Percentiles rank a stretch among this genome's conserved stretches.
Evolutionary conservation across 768 basidiomycete species (phyloP).

Genomic region (Rhodotorula sphaerocarpa): DNA sequence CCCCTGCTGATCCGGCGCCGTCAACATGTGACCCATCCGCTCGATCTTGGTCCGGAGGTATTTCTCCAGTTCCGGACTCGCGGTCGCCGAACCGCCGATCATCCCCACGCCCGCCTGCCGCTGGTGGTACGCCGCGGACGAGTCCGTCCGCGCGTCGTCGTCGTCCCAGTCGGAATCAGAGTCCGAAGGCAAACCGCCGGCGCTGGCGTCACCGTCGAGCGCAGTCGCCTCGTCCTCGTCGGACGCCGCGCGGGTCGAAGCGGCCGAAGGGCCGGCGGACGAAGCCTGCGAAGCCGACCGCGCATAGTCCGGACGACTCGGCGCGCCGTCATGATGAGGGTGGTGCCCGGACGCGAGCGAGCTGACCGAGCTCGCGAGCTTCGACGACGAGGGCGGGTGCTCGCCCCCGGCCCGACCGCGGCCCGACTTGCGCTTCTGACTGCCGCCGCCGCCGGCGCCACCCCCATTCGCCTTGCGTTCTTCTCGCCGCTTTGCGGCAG

Average conservation of each 20-base stretch:
- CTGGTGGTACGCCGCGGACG: constrained; percentile 43
- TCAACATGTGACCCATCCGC: constrained; percentile 91
- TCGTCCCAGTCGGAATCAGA: constrained; percentile 17
- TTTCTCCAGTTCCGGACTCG: constrained; percentile 81
- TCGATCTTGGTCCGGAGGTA: constrained; percentile 94
- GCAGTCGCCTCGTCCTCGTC: background rate
- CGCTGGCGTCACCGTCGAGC: background rate
- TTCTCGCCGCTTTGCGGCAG: constrained; percentile 3
- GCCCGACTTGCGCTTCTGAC: background rate
- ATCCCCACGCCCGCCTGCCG: constrained; percentile 61
- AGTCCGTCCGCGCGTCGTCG: constrained; percentile 37
- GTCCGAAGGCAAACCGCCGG: constrained; percentile 1
- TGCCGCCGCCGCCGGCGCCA: background rate
- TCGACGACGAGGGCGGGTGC: no score
- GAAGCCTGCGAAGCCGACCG: constrained; percentile 4
- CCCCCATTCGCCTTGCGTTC: background rate
- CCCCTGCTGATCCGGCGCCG: constrained; percentile 38
- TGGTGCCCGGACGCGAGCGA: constrained; percentile 4
- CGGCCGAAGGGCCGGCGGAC: constrained; percentile 2
- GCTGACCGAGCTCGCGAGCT: background rate
- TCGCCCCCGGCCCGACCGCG: no score
- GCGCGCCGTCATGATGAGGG: constrained; percentile 2
- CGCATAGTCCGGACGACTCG: constrained; percentile 6
- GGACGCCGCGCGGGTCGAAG: background rate
- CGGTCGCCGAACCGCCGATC: constrained; percentile 66